These are phyloP conservation scores for Patellifolia procumbens DNA, from an alignment of 179 eudicot species.

Conservation along the genomic window DNA sequence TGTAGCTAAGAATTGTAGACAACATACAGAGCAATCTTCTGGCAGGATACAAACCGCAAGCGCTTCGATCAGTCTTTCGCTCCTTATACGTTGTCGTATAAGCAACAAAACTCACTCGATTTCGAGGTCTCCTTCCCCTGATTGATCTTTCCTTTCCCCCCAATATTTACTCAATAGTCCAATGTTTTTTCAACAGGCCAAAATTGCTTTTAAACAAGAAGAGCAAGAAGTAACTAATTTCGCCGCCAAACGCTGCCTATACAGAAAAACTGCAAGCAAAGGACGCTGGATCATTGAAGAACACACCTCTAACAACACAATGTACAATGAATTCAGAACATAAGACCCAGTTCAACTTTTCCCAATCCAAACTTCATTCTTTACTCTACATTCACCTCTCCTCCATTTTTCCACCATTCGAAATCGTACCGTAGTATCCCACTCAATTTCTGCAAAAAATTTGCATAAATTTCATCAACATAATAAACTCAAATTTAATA, in stretches of 20 bases:
- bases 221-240: slow-evolving; percentile 15
- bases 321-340: slow-evolving; percentile 14
- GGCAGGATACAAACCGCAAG: slow-evolving; percentile 13
- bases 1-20: slow-evolving; percentile 28
- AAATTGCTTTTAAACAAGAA: slow-evolving; percentile 29
- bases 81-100: not conserved
- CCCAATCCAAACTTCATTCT: not conserved
- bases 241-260: slow-evolving; percentile 29
- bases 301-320: slow-evolving; percentile 31
- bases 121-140: not conserved
- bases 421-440: slow-evolving; percentile 28
- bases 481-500: not conserved
- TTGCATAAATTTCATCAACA: too few relatives aligned
- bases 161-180: slow-evolving; percentile 32
- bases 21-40: slow-evolving; percentile 27
- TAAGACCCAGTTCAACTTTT: not conserved
- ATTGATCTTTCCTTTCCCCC: not conserved
- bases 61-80: too few relatives aligned
- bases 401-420: slow-evolving; percentile 23
- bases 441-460: slow-evolving; percentile 36
- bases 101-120: not conserved
- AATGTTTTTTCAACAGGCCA: slow-evolving; percentile 20
- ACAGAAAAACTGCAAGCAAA: slow-evolving; percentile 47
- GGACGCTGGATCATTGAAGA: slow-evolving; percentile 38
- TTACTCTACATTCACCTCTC: slow-evolving; percentile 33